phyloP scores from a whole-genome alignment of 371 early-diverging fungal genomes.

The Basidiobolus meristosporus region DNA sequence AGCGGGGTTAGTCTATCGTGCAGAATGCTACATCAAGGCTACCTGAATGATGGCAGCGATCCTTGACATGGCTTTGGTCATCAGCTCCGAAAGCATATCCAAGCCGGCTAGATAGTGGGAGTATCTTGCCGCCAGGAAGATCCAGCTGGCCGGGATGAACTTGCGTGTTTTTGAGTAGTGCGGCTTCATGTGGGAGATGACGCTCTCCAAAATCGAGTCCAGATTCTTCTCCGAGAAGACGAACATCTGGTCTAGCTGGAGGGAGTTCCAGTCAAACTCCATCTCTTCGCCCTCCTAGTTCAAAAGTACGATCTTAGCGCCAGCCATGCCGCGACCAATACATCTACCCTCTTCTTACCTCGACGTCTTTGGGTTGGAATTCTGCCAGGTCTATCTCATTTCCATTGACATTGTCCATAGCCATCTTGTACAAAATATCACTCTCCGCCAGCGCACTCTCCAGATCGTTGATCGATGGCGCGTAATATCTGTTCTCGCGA shows the following conservation, averaged over 20 bases:
- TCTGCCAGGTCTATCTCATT: no score
- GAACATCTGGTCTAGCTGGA: constrained; percentile 76
- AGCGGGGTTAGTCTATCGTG: constrained; percentile 4
- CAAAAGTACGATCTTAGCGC: constrained; percentile 1
- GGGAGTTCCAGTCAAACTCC: constrained; percentile 56
- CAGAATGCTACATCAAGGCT: constrained; percentile 4
- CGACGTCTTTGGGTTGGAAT: no score
- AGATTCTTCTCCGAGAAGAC: constrained; percentile 60
- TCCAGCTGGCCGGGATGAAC: constrained; percentile 60
- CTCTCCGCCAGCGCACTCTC: no score
- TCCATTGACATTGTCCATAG: no score
- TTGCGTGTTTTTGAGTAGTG: constrained; percentile 24
- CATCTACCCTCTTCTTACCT: no score
- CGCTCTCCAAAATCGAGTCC: constrained; percentile 42
- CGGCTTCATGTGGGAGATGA: constrained; percentile 41
- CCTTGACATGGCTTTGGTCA: constrained; percentile 32
- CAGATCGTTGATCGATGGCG: no score
- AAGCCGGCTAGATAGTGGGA: constrained; percentile 54
- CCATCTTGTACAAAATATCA: no score
- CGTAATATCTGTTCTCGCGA: no score
- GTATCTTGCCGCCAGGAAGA: constrained; percentile 73
- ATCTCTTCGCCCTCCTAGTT: constrained; percentile 11
- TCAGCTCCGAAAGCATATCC: constrained; percentile 46
- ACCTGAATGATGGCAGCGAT: constrained; percentile 36
- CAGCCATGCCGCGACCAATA: no score